Evolutionary conservation across 139 green algal genomes (phyloP).

Genomic region (Desmodesmus armatus): DNA sequence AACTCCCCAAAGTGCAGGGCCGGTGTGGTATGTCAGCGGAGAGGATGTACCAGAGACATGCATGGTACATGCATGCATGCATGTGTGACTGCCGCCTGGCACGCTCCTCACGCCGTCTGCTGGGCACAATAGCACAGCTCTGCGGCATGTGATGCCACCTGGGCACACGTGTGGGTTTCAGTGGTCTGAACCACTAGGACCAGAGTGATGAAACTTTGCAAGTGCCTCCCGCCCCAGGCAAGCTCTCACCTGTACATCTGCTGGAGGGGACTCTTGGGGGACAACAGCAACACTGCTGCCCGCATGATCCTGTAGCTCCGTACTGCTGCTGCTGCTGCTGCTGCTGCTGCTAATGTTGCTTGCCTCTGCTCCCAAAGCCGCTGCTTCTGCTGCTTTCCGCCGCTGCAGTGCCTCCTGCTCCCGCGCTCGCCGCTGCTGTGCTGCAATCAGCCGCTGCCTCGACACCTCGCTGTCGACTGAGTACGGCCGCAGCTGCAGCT

Average conservation of each 20-base stretch:
- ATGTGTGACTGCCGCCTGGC: no score
- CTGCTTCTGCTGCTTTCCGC: background rate
- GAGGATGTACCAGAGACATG: no score
- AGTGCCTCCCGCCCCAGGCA: no score
- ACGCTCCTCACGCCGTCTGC: no score
- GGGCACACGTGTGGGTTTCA: no score
- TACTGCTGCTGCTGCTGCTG: background rate
- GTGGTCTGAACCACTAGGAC: background rate
- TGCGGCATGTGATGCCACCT: no score
- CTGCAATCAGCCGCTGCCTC: constrained; percentile 4
- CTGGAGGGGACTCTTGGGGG: background rate
- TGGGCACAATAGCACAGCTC: no score
- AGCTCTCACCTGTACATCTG: constrained; percentile 28
- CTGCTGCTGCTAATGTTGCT: background rate
- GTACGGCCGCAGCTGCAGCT: constrained; percentile 3
- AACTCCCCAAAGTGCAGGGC: no score
- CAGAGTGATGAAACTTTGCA: background rate
- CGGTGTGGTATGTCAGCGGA: no score
- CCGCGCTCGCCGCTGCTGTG: constrained; percentile 20
- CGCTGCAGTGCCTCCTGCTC: constrained; percentile 2
- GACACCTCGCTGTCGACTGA: background rate
- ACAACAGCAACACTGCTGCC: no score
- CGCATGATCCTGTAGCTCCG: background rate
- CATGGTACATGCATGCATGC: no score
- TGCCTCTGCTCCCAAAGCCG: background rate